Base-by-base conservation (phyloP, 306 rosid genomes). In the Luffa aegyptiaca region DNA sequence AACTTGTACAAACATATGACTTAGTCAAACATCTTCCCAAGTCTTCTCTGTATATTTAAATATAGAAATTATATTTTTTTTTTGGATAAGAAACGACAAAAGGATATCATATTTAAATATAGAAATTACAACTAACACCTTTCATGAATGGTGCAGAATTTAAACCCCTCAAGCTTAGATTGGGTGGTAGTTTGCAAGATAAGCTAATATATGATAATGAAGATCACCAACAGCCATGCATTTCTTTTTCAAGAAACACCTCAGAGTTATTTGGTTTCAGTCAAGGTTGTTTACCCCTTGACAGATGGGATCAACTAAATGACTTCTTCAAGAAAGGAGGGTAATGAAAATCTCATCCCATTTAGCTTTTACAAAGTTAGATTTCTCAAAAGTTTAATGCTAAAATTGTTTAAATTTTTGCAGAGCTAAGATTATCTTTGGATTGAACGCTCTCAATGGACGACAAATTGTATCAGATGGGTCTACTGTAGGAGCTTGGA, bases 181-280 rank as follows among this genome's bases (percentile, higher is more conserved):
- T 95, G 79, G 97, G 99, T 9, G 99, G 99, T 59, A 86, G 82
- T 17, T 89, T 95, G 89, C 97, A 95, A 88, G 99, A 95, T 62
- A 90, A 87, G 86, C 83, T 93, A 68, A 86, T 74, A 66, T 95
- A 95, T 83, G 96, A 84, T 2, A 95, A 96, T 63, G 83, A 82
- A 53, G 93, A 89, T 69, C 64, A 83, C 76, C 77, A 66, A 21
- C 77, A 82, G 64, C 87, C 88, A 14, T 95, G 97, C 66, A 77
- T 78, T 80, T 87, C 90, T 42, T 93, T 95, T 86, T 83, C 80
- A 53, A 63, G 37, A 46, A 88, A 80, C 64, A 5, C 87, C 58
- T 74, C 82, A 26, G 89, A 64, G 59, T 45, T 89, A 87, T 90
- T 92, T 88, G 88, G 93, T 79, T 93, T 91, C 87, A 86, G 89